A percentile compares a stretch with the other conserved stretches of the same genome.
Conservation (phyloP, 2,329 filamentous ascomycete genomes). For the Fusarium sp. region DNA sequence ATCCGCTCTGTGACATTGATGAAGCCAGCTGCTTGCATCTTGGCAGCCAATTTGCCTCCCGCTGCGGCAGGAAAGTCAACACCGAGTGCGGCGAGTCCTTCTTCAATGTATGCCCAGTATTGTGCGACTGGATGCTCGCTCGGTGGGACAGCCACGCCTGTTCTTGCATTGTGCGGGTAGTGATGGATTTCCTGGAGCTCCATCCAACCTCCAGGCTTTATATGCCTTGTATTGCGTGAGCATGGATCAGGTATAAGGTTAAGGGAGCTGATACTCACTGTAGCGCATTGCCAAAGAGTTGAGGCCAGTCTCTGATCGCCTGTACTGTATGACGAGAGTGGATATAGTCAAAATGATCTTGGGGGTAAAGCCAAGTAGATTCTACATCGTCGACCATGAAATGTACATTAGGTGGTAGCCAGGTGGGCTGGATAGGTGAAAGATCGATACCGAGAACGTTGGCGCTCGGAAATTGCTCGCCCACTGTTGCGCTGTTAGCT, state of each 20-base stretch:
- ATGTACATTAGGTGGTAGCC: constrained; percentile 67
- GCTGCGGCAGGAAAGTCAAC: constrained; percentile 62
- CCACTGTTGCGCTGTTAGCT: constrained; percentile 56
- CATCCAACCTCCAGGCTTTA: constrained; percentile 68
- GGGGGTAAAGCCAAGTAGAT: constrained; percentile 66
- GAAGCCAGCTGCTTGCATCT: constrained; percentile 66
- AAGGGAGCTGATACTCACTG: constrained; percentile 31
- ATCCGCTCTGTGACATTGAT: constrained; percentile 63
- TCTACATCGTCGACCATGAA: constrained; percentile 72
- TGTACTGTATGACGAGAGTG: constrained; percentile 70
- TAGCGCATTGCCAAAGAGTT: constrained; percentile 56
- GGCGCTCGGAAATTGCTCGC: constrained; percentile 59
- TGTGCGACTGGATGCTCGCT: constrained; percentile 58
- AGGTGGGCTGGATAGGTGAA: constrained; percentile 64
- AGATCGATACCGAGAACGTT: constrained; percentile 61
- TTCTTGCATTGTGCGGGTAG: constrained; percentile 59
- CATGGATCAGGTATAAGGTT: neutral
- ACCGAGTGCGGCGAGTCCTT: constrained; percentile 60
- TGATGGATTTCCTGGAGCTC: constrained; percentile 69
- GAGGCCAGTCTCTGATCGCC: constrained; percentile 68
- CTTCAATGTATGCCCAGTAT: constrained; percentile 62
- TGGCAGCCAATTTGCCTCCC: constrained; percentile 56
- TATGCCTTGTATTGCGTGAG: constrained; percentile 54
- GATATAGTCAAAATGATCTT: constrained; percentile 70
- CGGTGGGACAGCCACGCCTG: constrained; percentile 54